These are phyloP conservation scores for Fusarium protoensiforme DNA, from an alignment of 2,329 filamentous ascomycete genomes.

Conservation along the genomic window DNA sequence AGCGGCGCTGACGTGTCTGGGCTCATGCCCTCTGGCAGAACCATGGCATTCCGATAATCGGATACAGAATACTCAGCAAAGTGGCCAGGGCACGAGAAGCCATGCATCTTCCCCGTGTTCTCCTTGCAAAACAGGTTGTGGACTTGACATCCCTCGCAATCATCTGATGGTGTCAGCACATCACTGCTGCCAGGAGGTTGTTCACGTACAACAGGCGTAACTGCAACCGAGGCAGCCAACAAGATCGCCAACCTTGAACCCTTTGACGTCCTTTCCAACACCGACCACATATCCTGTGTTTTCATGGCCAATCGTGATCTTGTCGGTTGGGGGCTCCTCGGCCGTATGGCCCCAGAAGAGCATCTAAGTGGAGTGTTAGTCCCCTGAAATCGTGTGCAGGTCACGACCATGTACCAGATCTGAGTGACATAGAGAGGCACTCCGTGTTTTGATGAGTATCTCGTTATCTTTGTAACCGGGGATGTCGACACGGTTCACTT, in stretches of 20 bases:
- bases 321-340: neutral
- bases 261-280: constrained; percentile 50
- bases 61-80: constrained; percentile 60
- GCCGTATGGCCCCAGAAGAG: neutral
- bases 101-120: constrained; percentile 52
- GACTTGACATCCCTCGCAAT: constrained; percentile 53
- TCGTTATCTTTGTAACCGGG: neutral
- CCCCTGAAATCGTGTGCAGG: too few relatives aligned
- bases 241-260: constrained; percentile 54
- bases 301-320: constrained; percentile 52
- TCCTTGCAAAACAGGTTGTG: constrained; percentile 55
- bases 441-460: neutral
- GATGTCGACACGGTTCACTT: neutral
- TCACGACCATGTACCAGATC: neutral
- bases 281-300: constrained; percentile 56
- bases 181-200: accelerated
- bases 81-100: constrained; percentile 56
- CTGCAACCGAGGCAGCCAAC: constrained; percentile 59
- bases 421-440: neutral
- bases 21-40: constrained; percentile 49
- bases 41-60: constrained; percentile 56
- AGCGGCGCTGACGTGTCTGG: constrained; percentile 50
- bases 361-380: neutral
- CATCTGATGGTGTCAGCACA: neutral
- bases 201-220: constrained; percentile 50